Conservation (phyloP, 208 protist genomes). For the Leishmania mexicana region DNA sequence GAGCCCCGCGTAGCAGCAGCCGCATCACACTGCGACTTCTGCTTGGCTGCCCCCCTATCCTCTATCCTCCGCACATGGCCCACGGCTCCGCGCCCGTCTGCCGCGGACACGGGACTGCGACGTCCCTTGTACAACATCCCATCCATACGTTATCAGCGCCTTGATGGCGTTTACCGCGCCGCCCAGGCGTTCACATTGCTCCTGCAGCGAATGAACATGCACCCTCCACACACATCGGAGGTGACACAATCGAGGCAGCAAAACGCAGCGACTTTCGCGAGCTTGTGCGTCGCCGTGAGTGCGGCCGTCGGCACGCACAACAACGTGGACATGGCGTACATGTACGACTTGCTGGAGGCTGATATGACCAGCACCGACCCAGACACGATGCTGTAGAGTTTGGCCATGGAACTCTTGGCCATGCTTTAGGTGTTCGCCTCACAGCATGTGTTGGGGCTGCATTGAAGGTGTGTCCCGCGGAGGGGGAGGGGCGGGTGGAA, state of each 20-base stretch:
- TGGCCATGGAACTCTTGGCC: not conserved
- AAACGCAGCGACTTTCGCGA: not conserved
- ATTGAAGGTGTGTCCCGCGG: not conserved
- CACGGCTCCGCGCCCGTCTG: conserved; percentile 5
- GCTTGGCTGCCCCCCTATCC: conserved; percentile 1
- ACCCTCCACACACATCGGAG: not conserved
- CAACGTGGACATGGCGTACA: conserved; percentile 40
- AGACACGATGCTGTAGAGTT: conserved; percentile 29
- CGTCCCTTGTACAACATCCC: conserved; percentile 42
- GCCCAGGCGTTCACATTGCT: conserved; percentile 32
- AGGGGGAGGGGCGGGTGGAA: not conserved
- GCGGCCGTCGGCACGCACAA: conserved; percentile 28
- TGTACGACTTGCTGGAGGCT: conserved; percentile 34
- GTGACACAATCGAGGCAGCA: not conserved
- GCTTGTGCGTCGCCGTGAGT: conserved; percentile 2
- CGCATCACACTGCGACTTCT: too few species aligned
- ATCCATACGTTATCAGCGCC: conserved; percentile 17
- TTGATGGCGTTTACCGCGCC: conserved; percentile 27
- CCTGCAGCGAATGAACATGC: conserved; percentile 15
- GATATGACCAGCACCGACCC: conserved; percentile 42
- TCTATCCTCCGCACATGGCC: conserved; percentile 15
- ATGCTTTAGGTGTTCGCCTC: not conserved
- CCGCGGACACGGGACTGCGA: conserved; percentile 21
- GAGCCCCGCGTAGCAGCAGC: not conserved
- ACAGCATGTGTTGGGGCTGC: not conserved